These are phyloP conservation scores for Peronospora belbahrii DNA, from an alignment of 352 stramenopile genomes.

Conservation along the genomic window DNA sequence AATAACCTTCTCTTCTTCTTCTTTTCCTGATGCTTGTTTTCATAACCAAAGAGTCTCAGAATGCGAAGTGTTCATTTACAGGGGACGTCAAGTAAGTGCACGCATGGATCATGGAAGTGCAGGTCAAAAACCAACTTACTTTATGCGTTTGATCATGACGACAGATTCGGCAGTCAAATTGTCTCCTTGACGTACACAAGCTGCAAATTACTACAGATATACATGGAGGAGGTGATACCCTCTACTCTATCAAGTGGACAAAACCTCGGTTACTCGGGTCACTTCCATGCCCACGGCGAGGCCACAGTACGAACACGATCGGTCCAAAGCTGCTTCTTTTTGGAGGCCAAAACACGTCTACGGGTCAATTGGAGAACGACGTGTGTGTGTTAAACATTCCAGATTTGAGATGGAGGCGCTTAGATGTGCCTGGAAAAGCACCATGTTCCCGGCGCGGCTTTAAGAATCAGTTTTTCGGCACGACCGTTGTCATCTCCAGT, in stretches of 20 bases:
- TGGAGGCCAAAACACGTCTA: slow-evolving; percentile 45
- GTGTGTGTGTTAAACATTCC: slow-evolving; percentile 37
- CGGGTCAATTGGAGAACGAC: slow-evolving; percentile 42
- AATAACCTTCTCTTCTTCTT: background rate
- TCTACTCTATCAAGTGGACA: slow-evolving; percentile 32
- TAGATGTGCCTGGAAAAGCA: slow-evolving; percentile 26
- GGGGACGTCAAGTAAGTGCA: slow-evolving; percentile 46
- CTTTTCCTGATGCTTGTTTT: background rate
- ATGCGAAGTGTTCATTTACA: slow-evolving; percentile 50
- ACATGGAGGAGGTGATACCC: slow-evolving; percentile 7
- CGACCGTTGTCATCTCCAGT: slow-evolving; percentile 61
- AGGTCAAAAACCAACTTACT: background rate
- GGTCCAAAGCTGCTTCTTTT: slow-evolving; percentile 56
- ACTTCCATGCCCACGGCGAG: slow-evolving; percentile 36
- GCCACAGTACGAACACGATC: slow-evolving; percentile 53
- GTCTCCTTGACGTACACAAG: slow-evolving; percentile 40
- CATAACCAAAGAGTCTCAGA: slow-evolving; percentile 26
- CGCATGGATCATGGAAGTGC: background rate
- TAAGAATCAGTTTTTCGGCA: slow-evolving; percentile 76
- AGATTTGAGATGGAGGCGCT: slow-evolving; percentile 24
- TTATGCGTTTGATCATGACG: background rate
- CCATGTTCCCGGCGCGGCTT: slow-evolving; percentile 62
- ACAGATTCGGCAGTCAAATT: slow-evolving; percentile 62
- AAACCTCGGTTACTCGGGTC: slow-evolving; percentile 26
- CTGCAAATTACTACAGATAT: slow-evolving; percentile 17